These are phyloP conservation scores for Fusarium gaditjirri DNA, from an alignment of 2,329 filamentous ascomycete genomes.

Conservation along the genomic window DNA sequence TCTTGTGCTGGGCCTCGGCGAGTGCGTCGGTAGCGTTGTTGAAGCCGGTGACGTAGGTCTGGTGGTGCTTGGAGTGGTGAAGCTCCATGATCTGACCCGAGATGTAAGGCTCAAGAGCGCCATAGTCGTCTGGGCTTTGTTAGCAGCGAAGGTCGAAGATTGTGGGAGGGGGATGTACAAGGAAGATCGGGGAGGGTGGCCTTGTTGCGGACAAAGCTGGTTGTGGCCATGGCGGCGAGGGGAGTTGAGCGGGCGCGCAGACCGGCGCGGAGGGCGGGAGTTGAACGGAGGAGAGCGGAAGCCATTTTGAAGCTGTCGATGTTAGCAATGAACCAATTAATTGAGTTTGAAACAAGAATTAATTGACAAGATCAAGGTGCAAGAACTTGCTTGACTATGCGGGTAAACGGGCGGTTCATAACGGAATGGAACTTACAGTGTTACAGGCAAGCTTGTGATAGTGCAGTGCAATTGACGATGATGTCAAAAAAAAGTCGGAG, in stretches of 20 bases:
- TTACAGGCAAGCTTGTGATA: neutral
- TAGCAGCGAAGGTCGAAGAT: neutral
- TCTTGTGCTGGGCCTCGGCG: slow-evolving; percentile 70
- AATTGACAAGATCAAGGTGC: neutral
- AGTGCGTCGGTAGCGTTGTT: slow-evolving; percentile 82
- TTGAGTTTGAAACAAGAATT: neutral
- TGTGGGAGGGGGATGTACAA: slow-evolving; percentile 49
- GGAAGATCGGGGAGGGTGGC: slow-evolving; percentile 91
- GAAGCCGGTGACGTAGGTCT: slow-evolving; percentile 91
- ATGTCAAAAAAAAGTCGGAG: slow-evolving; percentile 44
- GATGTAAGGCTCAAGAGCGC: slow-evolving; percentile 86
- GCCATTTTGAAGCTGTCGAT: slow-evolving; percentile 63
- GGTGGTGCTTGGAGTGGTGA: slow-evolving; percentile 94
- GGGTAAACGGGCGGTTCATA: neutral
- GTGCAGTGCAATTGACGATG: slow-evolving; percentile 36
- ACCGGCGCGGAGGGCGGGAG: slow-evolving; percentile 74
- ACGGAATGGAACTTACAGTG: slow-evolving; percentile 3
- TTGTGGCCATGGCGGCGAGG: slow-evolving; percentile 73
- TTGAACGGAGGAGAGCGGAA: slow-evolving; percentile 77
- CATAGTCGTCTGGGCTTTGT: slow-evolving; percentile 83
- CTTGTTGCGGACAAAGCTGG: slow-evolving; percentile 85
- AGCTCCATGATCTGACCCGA: slow-evolving; percentile 96
- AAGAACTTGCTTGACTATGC: neutral
- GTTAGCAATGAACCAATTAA: neutral
- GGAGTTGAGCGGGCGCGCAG: slow-evolving; percentile 74